phyloP scores from a whole-genome alignment of 1,284 basidiomycete genomes.

The Anthracocystis walkeri region DNA sequence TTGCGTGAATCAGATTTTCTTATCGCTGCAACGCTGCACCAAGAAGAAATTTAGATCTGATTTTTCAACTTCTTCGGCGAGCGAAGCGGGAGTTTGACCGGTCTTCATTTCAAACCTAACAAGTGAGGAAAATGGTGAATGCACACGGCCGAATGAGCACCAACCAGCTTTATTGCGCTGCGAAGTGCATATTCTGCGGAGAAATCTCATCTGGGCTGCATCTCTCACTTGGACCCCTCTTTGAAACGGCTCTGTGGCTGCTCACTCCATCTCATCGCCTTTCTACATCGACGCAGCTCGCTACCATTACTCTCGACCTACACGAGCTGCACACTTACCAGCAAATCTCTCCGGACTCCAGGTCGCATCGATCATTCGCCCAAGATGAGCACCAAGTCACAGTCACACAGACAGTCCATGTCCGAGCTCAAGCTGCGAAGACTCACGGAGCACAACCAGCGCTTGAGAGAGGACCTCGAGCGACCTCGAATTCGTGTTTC shows the following conservation, averaged over 20 bases:
- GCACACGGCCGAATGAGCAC: constrained; percentile 6
- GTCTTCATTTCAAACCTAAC: background rate
- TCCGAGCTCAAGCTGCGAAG: constrained; percentile 94
- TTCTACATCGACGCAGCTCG: too few relatives aligned
- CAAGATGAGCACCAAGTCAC: constrained; percentile 75
- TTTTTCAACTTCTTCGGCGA: background rate
- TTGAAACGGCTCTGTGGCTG: too few relatives aligned
- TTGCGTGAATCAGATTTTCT: constrained; percentile 7
- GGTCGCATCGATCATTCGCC: background rate
- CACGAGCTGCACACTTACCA: too few relatives aligned
- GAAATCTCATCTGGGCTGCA: background rate
- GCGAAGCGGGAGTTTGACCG: constrained; percentile 4
- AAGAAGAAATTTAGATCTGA: background rate
- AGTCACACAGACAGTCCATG: constrained; percentile 78
- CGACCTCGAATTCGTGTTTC: constrained; percentile 87
- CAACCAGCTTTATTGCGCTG: background rate
- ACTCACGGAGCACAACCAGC: constrained; percentile 90
- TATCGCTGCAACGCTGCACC: constrained; percentile 4
- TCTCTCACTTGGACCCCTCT: background rate
- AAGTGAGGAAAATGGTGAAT: background rate
- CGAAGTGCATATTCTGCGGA: background rate
- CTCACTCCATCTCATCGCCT: too few relatives aligned
- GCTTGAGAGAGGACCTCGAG: constrained; percentile 87
- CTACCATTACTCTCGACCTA: too few relatives aligned
- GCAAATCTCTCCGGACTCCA: background rate